These are phyloP conservation scores for Linnemannia hyalina DNA, from an alignment of 192 early-diverging fungal species.

Conservation along the genomic window DNA sequence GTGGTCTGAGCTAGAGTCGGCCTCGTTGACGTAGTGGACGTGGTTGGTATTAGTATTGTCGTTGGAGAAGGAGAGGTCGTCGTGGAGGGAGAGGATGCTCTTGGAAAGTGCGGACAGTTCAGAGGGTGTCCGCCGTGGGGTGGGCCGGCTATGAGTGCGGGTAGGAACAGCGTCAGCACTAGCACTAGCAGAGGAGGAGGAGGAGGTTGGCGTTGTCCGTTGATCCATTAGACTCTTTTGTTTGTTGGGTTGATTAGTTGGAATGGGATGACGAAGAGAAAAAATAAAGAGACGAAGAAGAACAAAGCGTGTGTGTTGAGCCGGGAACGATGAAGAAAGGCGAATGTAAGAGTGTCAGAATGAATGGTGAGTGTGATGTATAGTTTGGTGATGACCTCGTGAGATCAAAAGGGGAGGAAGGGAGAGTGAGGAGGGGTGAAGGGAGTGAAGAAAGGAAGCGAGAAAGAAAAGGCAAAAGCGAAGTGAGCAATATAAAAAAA, in stretches of 20 bases:
- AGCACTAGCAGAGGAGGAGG: background rate
- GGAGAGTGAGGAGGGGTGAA: background rate
- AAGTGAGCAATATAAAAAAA: background rate
- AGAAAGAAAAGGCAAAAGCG: background rate
- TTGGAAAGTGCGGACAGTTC: constrained; percentile 41
- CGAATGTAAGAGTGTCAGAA: background rate
- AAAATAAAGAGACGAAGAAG: background rate
- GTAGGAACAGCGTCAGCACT: constrained; percentile 1
- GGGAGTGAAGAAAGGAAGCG: too few species aligned
- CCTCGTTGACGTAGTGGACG: background rate
- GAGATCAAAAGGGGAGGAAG: too few species aligned
- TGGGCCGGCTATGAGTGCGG: background rate
- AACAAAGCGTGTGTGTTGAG: background rate
- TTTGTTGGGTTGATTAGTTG: background rate
- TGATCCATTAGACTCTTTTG: constrained; percentile 9
- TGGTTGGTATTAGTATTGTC: background rate
- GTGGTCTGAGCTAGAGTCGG: constrained; percentile 20
- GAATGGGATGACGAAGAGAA: too few species aligned
- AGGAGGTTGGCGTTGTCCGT: background rate
- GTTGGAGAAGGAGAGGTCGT: constrained; percentile 21
- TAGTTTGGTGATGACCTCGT: too few species aligned
- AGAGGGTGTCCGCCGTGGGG: constrained; percentile 16
- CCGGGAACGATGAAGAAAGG: background rate
- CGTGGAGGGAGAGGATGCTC: constrained; percentile 42
- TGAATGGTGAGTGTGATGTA: background rate